These are phyloP conservation scores for Tolypocladium capitatum DNA, from an alignment of 2,329 filamentous ascomycete genomes.

Conservation along the genomic window DNA sequence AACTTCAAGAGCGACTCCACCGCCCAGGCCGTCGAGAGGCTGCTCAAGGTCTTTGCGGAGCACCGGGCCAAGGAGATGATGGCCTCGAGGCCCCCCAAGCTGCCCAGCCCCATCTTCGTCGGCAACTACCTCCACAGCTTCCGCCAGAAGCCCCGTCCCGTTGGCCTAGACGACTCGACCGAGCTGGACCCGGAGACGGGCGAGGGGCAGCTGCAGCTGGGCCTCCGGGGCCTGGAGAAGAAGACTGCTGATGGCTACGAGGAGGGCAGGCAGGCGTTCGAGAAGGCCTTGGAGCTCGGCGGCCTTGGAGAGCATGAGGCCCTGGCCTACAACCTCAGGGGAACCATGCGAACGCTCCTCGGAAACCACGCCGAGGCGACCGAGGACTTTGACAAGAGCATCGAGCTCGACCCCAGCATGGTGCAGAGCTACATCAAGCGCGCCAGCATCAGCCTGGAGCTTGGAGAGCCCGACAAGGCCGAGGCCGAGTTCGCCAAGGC, in stretches of 20 bases:
- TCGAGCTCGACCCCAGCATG: constrained; percentile 75
- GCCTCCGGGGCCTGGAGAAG: constrained; percentile 66
- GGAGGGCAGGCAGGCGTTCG: constrained; percentile 73
- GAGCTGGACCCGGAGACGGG: constrained; percentile 68
- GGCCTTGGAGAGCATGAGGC: constrained; percentile 75
- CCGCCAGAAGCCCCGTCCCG: constrained; percentile 66
- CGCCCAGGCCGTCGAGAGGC: constrained; percentile 77
- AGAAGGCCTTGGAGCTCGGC: constrained; percentile 72
- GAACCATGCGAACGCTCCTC: constrained; percentile 85
- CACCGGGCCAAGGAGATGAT: constrained; percentile 86
- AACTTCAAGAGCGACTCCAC: constrained; percentile 86
- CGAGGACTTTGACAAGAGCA: constrained; percentile 78
- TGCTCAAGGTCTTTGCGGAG: constrained; percentile 95
- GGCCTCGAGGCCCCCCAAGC: constrained; percentile 68
- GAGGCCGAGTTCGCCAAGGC: constrained; percentile 79
- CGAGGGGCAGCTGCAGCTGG: constrained; percentile 73
- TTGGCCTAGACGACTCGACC: constrained; percentile 67
- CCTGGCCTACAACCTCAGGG: constrained; percentile 89
- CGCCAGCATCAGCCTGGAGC: constrained; percentile 92
- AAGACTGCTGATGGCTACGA: constrained; percentile 88
- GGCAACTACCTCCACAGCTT: constrained; percentile 99
- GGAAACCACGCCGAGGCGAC: constrained; percentile 78
- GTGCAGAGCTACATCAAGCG: constrained; percentile 98
- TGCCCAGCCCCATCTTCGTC: constrained; percentile 92
- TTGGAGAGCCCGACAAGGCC: constrained; percentile 76